Evolutionary conservation across 768 basidiomycete genomes (phyloP).

Genomic region (Boletus barrowsii): DNA sequence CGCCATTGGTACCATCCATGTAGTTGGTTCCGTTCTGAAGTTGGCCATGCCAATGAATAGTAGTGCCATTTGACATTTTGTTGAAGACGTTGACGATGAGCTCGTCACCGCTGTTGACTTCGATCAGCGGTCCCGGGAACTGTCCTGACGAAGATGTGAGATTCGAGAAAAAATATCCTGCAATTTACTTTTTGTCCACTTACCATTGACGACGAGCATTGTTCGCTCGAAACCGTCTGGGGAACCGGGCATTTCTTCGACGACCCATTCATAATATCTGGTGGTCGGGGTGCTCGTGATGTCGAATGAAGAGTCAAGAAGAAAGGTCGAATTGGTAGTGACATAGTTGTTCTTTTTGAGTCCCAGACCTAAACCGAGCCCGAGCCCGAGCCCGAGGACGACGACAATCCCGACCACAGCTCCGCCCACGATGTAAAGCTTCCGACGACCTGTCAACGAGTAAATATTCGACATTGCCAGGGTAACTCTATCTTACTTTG

Average conservation of each 20-base stretch:
- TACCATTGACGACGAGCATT: conserved; percentile 49
- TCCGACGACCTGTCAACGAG: conserved; percentile 18
- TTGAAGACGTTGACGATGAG: conserved; percentile 36
- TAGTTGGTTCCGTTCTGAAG: conserved; percentile 45
- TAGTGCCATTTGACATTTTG: conserved; percentile 30
- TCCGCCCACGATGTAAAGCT: conserved; percentile 14
- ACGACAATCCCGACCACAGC: conserved; percentile 9
- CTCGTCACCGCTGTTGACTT: conserved; percentile 35
- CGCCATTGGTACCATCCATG: conserved; percentile 45
- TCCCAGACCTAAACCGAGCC: conserved; percentile 28
- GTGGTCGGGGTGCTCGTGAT: conserved; percentile 34
- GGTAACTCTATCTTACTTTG: conserved; percentile 8
- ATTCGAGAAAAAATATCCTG: neutral
- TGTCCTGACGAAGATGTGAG: conserved; percentile 23
- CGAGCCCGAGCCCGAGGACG: conserved; percentile 25
- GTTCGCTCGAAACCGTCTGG: conserved; percentile 41
- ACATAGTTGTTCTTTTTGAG: conserved; percentile 21
- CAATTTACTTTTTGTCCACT: neutral
- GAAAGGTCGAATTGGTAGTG: conserved; percentile 27
- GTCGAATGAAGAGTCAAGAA: conserved; percentile 29
- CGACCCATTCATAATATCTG: conserved; percentile 43
- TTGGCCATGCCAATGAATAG: conserved; percentile 36
- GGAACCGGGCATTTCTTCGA: conserved; percentile 36
- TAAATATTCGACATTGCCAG: neutral
- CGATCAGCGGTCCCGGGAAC: conserved; percentile 34